These are phyloP conservation scores for Fragilaria crotonensis DNA, from an alignment of 108 stramenopile species.

Conservation along the genomic window DNA sequence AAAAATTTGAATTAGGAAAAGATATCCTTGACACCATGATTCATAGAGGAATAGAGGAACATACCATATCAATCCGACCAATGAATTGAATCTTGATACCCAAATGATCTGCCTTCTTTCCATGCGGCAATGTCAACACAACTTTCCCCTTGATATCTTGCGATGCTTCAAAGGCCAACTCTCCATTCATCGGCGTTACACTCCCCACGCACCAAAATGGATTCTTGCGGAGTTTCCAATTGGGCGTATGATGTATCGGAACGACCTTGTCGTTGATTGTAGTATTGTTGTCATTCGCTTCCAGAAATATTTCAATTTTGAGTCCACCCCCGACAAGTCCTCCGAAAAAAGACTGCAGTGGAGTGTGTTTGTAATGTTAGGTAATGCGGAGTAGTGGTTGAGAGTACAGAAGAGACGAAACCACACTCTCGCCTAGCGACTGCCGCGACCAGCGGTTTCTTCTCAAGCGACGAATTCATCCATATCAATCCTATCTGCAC, in stretches of 20 bases:
- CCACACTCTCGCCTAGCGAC: too few relatives aligned
- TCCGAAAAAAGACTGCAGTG: slow-evolving; percentile 37
- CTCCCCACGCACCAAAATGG: slow-evolving; percentile 52
- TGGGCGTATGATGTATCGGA: slow-evolving; percentile 66
- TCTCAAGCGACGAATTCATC: too few relatives aligned
- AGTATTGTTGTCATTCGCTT: slow-evolving; percentile 16
- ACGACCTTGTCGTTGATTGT: slow-evolving; percentile 30
- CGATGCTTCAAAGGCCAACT: slow-evolving; percentile 45
- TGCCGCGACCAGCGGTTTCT: too few relatives aligned
- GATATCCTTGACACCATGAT: not conserved
- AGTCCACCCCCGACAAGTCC: slow-evolving; percentile 51
- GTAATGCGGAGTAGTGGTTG: too few relatives aligned
- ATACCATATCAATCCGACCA: slow-evolving; percentile 93
- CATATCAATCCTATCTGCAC: too few relatives aligned
- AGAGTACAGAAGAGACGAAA: too few relatives aligned
- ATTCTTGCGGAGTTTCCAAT: slow-evolving; percentile 80
- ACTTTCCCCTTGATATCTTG: slow-evolving; percentile 84
- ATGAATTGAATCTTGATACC: slow-evolving; percentile 96
- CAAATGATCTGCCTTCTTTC: slow-evolving; percentile 94
- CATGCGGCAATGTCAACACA: slow-evolving; percentile 76
- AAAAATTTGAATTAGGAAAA: slow-evolving; percentile 2
- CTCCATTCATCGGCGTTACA: not conserved
- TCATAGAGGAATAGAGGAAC: slow-evolving; percentile 3
- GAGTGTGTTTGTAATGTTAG: too few relatives aligned
- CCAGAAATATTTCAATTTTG: slow-evolving; percentile 53